Base-by-base conservation (phyloP, 208 protist genomes). In the Acanthamoeba divionensis region DNA sequence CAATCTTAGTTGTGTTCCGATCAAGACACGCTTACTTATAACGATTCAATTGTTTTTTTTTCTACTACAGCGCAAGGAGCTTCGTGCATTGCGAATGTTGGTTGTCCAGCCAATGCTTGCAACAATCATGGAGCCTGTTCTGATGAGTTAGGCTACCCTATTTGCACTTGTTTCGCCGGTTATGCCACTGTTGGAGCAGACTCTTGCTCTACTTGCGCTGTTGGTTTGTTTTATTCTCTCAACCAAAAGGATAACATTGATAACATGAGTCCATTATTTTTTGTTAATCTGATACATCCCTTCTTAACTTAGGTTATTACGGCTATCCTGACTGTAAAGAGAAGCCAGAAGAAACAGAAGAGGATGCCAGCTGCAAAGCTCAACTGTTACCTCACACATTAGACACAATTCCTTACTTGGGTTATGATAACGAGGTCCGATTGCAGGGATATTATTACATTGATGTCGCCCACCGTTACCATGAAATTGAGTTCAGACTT, bases 361-460 rank as follows among this genome's bases (percentile, higher is more conserved):
- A 38, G 33, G 15, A 24, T 45, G n/a, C 80, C 3, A 55, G 80
- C 26, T 89, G 80, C 80, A 67, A 50, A 26, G 80, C 54, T 7
- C 80, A 66, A 44, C 44, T 89, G 24, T 50, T 89, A 41, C 80
- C 80, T 10, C 36, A 18, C 6, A 29, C 48, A n/a, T 45, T 89
- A n/a, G 44, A 89, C 21, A 89, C 33, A 18, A 24, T 89, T 26
- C 60, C 80, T 31, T 44, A 73, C 44, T 63, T 89, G 31, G 80
- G 80, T 33, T 89, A 89, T 44, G 15, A 67, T 26, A 45, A 71
- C 44, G 80, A 89, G n/a, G 80, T 89, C 3, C 29, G 80, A 33
- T 44, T 89, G 57, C 54, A 89, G 60, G 80, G 80, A 21, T 50
- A 89, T 50, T 89, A 38, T 57, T 89, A 73, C 36, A 71, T 89